phyloP scores from a whole-genome alignment of 441 rosid species.

The Euphorbia celastroides region DNA sequence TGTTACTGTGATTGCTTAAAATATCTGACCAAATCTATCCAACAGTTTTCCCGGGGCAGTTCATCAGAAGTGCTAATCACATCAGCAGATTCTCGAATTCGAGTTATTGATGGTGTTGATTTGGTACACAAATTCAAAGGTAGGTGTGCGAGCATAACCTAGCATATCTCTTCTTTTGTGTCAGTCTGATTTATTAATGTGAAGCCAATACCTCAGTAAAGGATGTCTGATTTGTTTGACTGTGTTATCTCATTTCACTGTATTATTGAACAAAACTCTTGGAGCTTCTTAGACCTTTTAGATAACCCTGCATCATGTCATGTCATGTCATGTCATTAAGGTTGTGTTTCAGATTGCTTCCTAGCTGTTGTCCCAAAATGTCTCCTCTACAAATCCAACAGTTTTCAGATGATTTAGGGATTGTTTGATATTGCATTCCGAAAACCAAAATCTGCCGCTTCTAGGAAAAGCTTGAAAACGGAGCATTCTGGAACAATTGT shows the following conservation, averaged over 20 bases:
- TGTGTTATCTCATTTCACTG: background rate
- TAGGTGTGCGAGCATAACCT: slow-evolving; percentile 19
- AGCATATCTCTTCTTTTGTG: too few relatives aligned
- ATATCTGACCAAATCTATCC: slow-evolving; percentile 24
- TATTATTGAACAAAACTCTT: background rate
- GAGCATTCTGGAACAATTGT: too few relatives aligned
- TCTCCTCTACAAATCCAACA: too few relatives aligned
- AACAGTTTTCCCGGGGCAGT: slow-evolving; percentile 87
- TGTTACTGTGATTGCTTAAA: background rate
- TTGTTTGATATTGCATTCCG: too few relatives aligned
- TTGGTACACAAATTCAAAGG: slow-evolving; percentile 95
- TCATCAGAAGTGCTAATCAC: slow-evolving; percentile 79
- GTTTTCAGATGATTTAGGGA: too few relatives aligned
- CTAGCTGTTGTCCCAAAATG: too few relatives aligned
- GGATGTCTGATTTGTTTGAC: background rate
- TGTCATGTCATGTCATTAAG: too few relatives aligned
- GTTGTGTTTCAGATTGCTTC: too few relatives aligned
- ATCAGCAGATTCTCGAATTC: slow-evolving; percentile 91
- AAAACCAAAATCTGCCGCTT: too few relatives aligned
- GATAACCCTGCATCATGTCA: background rate
- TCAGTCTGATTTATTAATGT: background rate
- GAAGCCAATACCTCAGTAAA: background rate
- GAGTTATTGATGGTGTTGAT: slow-evolving; percentile 76
- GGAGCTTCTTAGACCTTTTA: background rate
- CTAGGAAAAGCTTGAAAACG: too few relatives aligned